Base-by-base conservation (phyloP, 2,329 filamentous ascomycete genomes). In the Aspergillus udagawae region DNA sequence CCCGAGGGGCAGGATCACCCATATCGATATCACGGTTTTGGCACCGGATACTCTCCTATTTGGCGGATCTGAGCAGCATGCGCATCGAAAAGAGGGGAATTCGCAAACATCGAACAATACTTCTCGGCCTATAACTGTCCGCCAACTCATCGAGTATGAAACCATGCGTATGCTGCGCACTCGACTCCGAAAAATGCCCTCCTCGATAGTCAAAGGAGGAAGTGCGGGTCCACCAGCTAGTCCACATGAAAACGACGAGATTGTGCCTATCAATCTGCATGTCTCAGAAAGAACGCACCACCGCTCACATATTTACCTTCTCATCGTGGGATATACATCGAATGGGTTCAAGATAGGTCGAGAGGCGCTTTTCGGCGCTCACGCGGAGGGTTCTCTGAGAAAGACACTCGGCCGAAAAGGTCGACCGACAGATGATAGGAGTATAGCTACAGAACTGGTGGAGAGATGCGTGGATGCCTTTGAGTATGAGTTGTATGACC, bases 281-380 rank as follows among this genome's bases (percentile, higher is more conserved):
- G 67, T 66, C 0, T 77, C 78, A 9, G 77, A 82, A 62, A 63
- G 72, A 23, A 80, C 79, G 1, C 64, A 70, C 10, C 73, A 79
- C 45, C 70, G 69, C 10, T 77, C 78, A 49, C 75, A 78, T 5
- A 67, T 80, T 38, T 86, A 85, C 56, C 65, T 86, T 21, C 74
- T 86, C 17, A 70, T 86, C 14, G 79, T 85, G 12, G 83, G 82
- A 1, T 80, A 80, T 25, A 80, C 77, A 1, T 71, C 72, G 0
- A 76, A 72, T 0, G 78, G 79, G 1, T 77, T 80, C 58, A 75
- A 71, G 32, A 71, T 86, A 10, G 83, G 79, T 1, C 68, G 77
- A 3, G 83, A 86, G 63, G 78, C 75, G 62, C 71, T 85, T 1
- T 79, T 78, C 48, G 75, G 78, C 23, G 32, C 32, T 35, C 32